Conservation (phyloP, 2,329 filamentous ascomycete genomes). For the Alternaria angustiovoidea region DNA sequence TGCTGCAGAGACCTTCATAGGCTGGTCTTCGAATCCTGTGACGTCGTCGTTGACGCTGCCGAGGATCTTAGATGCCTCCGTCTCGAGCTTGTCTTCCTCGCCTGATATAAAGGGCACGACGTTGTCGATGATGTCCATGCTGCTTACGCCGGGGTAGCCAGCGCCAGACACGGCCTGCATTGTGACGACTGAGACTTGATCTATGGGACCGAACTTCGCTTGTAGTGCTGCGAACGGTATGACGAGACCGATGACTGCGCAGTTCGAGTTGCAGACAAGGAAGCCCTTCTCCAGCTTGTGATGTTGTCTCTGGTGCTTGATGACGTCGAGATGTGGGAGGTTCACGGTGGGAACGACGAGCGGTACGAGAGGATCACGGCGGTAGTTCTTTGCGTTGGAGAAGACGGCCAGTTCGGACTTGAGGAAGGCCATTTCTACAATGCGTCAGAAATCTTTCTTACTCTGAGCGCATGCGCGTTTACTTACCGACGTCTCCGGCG, state of each 20-base stretch:
- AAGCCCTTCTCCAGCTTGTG: slow-evolving; percentile 83
- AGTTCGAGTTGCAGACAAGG: slow-evolving; percentile 97
- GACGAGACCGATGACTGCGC: slow-evolving; percentile 94
- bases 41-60: slow-evolving; percentile 74
- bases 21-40: slow-evolving; percentile 80
- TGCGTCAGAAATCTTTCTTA: slow-evolving; percentile 1
- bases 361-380: slow-evolving; percentile 86
- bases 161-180: slow-evolving; percentile 95
- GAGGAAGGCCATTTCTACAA: slow-evolving; percentile 82
- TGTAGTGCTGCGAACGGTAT: slow-evolving; percentile 94
- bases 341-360: slow-evolving; percentile 97
- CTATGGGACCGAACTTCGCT: slow-evolving; percentile 80
- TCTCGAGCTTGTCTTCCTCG: slow-evolving; percentile 96
- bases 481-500: slow-evolving; percentile 85
- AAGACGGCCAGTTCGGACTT: slow-evolving; percentile 89
- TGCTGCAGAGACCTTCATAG: slow-evolving; percentile 80
- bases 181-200: slow-evolving; percentile 84
- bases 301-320: slow-evolving; percentile 83
- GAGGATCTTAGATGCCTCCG: slow-evolving; percentile 93
- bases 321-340: slow-evolving; percentile 83
- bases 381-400: slow-evolving; percentile 98
- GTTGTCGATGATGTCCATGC: slow-evolving; percentile 96
- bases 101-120: slow-evolving; percentile 92
- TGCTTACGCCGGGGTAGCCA: slow-evolving; percentile 87
- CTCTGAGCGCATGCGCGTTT: not conserved